Evolutionary conservation across 441 rosid species (phyloP), one percentile per base, ranked within the genome.

Genomic region (Croton setiger): DNA sequence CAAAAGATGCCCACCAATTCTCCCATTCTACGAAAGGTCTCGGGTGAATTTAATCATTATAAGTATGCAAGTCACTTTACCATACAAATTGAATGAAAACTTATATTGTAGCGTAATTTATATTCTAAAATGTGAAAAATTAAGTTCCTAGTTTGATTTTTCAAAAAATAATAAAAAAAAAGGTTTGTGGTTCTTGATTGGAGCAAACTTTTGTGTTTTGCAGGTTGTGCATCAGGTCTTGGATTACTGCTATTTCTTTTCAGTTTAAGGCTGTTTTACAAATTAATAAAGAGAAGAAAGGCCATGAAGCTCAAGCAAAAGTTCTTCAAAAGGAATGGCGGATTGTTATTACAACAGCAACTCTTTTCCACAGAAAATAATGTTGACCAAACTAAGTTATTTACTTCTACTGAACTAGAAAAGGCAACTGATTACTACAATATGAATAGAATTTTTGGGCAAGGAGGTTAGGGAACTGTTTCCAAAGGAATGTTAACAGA

Each of bases 31-130:
- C n/a, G 37, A 4, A 60, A 67, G 52, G 13, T 73, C 76, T 67
- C 36, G 35, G 5, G 8, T 8, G 37, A 59, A 60, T 23, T 27
- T 56, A 37, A 20, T 67, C 54, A 27, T 67, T 5, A 73, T 73
- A 66, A 71, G 71, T 73, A 52, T n/a, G 27, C 13, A 27, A 63
- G 23, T 51, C n/a, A n/a, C 15, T 18, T 52, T 7, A 15, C 5
- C 43, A 39, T 39, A 39, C 7, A 39, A 7, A 39, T 39, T 39
- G 10, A 27, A 27, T 27, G 31, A 2, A 27, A 27, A 2, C 31
- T 27, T 27, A 27, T 27, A 27, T 27, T 27, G 1, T 27, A 27
- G 2, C 31, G 2, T 27, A 27, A 27, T 27, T 0, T 27, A 27
- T 2, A 27, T 27, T 27, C 31, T 27, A 27, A 27, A 27, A 27